phyloP scores from a whole-genome alignment of 768 basidiomycete genomes.

The Rhodocollybia butyracea region DNA sequence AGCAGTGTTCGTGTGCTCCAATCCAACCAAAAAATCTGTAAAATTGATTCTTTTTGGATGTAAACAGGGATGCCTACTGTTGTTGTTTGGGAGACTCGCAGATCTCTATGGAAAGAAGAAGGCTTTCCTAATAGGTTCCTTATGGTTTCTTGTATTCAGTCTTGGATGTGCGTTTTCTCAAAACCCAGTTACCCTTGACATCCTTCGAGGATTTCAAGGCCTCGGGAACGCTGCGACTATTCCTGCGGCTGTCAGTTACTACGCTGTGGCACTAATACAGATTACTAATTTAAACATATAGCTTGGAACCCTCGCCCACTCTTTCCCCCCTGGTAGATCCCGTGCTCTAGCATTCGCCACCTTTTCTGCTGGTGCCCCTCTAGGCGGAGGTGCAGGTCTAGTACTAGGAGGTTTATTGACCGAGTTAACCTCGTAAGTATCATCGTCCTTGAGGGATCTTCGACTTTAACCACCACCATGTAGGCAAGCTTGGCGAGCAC shows the following conservation, averaged over 20 bases:
- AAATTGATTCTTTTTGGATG: background rate
- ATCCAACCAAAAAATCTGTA: background rate
- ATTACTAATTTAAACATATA: constrained; percentile 18
- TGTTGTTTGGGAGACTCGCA: constrained; percentile 76
- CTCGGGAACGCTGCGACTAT: constrained; percentile 75
- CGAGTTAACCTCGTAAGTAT: constrained; percentile 40
- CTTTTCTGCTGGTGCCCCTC: constrained; percentile 81
- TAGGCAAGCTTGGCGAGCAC: constrained; percentile 64
- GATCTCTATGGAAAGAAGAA: constrained; percentile 77
- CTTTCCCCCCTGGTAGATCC: constrained; percentile 64
- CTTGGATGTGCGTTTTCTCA: constrained; percentile 64
- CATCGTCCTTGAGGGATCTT: background rate
- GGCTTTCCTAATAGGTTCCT: constrained; percentile 59
- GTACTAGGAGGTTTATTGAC: constrained; percentile 72
- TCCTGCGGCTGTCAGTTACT: constrained; percentile 64
- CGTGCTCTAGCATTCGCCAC: constrained; percentile 79
- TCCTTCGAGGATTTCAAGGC: constrained; percentile 78
- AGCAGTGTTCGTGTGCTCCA: constrained; percentile 49
- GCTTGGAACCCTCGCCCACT: constrained; percentile 79
- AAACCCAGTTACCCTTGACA: constrained; percentile 58
- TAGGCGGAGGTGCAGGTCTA: constrained; percentile 72
- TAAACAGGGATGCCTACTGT: constrained; percentile 67
- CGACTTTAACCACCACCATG: background rate
- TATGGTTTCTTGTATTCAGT: constrained; percentile 51
- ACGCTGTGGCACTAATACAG: too few species aligned